phyloP scores from a whole-genome alignment of 345 rosid genomes.

The Citrus trifoliata region DNA sequence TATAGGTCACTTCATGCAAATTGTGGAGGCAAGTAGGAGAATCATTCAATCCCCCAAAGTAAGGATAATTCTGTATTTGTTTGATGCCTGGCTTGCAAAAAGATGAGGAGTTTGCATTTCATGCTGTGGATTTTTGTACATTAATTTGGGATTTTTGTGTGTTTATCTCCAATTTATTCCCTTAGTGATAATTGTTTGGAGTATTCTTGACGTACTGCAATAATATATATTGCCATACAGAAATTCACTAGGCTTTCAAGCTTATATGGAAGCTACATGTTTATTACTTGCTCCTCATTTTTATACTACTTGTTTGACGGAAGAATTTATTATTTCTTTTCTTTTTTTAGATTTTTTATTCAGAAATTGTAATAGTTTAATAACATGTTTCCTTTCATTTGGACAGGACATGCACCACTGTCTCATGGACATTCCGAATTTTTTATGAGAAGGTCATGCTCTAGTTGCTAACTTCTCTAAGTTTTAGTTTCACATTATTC shows the following conservation, averaged over 20 bases:
- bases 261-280: not conserved
- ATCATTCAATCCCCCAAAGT: conserved; percentile 80
- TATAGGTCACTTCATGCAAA: conserved; percentile 66
- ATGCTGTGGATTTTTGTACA: not conserved
- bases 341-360: not conserved
- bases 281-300: not conserved
- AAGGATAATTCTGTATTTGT: conserved; percentile 21
- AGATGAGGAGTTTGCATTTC: not conserved
- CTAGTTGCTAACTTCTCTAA: conserved; percentile 3
- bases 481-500: not conserved
- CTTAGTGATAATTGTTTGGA: not conserved
- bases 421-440: conserved; percentile 71
- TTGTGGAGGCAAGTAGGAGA: conserved; percentile 84
- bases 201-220: not conserved
- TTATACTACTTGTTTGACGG: not conserved
- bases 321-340: not conserved
- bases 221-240: not conserved
- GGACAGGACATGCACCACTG: conserved; percentile 71
- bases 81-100: conserved; percentile 6
- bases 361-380: not conserved
- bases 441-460: conserved; percentile 63
- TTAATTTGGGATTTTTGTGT: not conserved
- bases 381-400: not conserved
- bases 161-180: not conserved
- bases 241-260: not conserved